Percentiles rank a stretch among this genome's conserved stretches.
These are phyloP conservation scores for Pyrenochaeta sp. DNA, from an alignment of 2,329 filamentous ascomycete genomes.

Conservation along the genomic window DNA sequence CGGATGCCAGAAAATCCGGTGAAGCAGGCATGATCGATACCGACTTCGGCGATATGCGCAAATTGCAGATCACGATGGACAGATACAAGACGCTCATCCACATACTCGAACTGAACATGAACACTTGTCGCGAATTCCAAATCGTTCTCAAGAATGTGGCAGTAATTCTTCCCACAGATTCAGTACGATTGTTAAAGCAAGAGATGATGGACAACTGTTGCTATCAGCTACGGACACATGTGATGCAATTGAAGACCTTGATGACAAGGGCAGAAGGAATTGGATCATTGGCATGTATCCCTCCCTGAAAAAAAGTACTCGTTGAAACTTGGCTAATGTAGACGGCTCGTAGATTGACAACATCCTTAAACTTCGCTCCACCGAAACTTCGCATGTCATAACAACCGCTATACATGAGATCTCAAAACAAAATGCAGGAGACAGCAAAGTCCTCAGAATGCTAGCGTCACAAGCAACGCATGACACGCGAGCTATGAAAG, in stretches of 20 bases:
- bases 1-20: background rate
- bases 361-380: background rate
- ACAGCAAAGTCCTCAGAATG: background rate
- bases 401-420: background rate
- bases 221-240: background rate
- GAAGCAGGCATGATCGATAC: background rate
- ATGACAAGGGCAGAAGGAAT: background rate
- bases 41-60: background rate
- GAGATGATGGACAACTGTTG: background rate
- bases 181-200: too few relatives aligned
- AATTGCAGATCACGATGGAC: background rate
- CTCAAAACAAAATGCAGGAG: background rate
- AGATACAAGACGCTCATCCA: background rate
- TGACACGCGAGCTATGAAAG: background rate
- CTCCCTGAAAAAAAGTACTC: too few relatives aligned
- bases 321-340: background rate
- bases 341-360: background rate
- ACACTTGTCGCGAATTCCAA: background rate
- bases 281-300: background rate
- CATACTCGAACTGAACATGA: background rate
- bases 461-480: background rate
- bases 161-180: too few relatives aligned
- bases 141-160: background rate
- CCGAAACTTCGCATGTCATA: background rate
- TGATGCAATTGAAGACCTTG: background rate